phyloP scores from a whole-genome alignment of 805 yeast species.

The Pichia paraexigua region DNA sequence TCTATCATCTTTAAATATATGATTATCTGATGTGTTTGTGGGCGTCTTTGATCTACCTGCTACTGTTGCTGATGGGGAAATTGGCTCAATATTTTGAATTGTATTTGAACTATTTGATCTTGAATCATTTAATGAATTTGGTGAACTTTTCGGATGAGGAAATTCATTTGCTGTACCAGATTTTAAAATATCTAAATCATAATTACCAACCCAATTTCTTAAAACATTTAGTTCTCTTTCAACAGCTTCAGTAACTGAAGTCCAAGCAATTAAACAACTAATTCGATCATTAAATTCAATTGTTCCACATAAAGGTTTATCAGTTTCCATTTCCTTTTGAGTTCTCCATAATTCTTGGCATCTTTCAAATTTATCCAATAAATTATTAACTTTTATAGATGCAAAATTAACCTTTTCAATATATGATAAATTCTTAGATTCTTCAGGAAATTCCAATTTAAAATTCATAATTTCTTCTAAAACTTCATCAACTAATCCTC shows the following conservation, averaged over 20 bases:
- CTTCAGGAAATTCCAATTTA: conserved; percentile 40
- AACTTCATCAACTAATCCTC: conserved; percentile 66
- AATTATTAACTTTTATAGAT: conserved; percentile 41
- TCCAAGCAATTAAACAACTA: conserved; percentile 81
- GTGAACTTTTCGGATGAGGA: background rate
- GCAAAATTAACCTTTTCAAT: conserved; percentile 29
- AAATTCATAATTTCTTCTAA: conserved; percentile 63
- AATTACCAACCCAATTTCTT: conserved; percentile 78
- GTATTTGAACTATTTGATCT: background rate
- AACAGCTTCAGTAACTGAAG: conserved; percentile 63
- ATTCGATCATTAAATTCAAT: conserved; percentile 56
- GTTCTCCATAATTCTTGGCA: conserved; percentile 77
- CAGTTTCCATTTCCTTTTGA: conserved; percentile 65
- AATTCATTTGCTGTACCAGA: conserved; percentile 10
- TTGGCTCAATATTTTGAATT: background rate
- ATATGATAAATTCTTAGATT: conserved; percentile 11
- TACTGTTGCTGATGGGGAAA: background rate
- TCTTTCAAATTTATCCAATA: conserved; percentile 55
- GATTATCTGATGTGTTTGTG: conserved; percentile 5
- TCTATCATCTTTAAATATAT: conserved; percentile 50
- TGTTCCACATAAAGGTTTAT: conserved; percentile 62
- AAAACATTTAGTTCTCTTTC: conserved; percentile 52
- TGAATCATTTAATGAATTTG: background rate
- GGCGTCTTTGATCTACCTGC: background rate
- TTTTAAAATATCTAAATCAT: conserved; percentile 56